Evolutionary conservation across 163 green algal species (phyloP), one percentile per base, ranked within the genome.

Genomic region (Picocystis sp.): DNA sequence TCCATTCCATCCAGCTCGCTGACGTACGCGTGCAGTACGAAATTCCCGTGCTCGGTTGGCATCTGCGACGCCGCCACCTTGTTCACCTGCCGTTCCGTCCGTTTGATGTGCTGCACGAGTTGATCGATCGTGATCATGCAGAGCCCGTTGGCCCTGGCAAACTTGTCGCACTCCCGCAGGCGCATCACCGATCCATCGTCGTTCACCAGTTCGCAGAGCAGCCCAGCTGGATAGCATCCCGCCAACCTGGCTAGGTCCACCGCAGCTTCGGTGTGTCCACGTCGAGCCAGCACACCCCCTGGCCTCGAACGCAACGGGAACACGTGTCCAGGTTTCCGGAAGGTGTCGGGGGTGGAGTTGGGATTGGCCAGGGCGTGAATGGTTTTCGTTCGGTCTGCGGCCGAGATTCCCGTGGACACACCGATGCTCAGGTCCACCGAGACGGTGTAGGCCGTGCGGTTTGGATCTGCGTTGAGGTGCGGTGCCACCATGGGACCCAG

Each of bases 361-460:
- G 78, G 72, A 56, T 85, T 64, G 2, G 82, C 79, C 69, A 43
- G 22, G 5, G 23, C 19, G 8, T 43, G 17, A 17, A 97, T 65
- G 12, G 91, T 98, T 22, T 62, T 64, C 34, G 77, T 61, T 11
- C 91, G 67, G 67, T 99, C 91, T 0, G 69, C 55, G 0, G 90
- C 91, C 12, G 79, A 93, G 61, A 99, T 97, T 56, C 91, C 89
- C 15, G 51, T 50, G 6, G 44, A 23, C 44, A 24, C 44, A 43
- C 81, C 85, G 5, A 81, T 60, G 17, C 70, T 64, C 17, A 87
- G 52, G 74, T 96, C 90, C 19, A 89, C 78, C 3, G 86, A 92
- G 25, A 98, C 70, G 0, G 90, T 94, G 71, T 97, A 99, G 13
- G 91, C 86, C 1, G 90, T 97, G 63, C 76, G 77, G 80, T 94